phyloP scores from a whole-genome alignment of 148 eudicot genomes.

The Cornus florida region DNA sequence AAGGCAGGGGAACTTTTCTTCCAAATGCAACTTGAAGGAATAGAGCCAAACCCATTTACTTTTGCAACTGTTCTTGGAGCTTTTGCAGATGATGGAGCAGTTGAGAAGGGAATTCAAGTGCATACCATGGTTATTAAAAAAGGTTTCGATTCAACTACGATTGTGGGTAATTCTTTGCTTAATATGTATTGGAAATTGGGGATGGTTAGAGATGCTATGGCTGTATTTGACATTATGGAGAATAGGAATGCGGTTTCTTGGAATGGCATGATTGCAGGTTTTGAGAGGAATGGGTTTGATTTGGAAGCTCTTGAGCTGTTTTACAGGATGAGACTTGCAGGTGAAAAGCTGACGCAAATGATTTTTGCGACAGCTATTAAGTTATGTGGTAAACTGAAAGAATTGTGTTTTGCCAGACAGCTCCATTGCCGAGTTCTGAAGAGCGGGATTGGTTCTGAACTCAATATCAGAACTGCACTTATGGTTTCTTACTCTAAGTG shows the following conservation, averaged over 20 bases:
- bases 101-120: constrained; percentile 59
- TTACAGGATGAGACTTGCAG: constrained; percentile 49
- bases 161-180: constrained; percentile 79
- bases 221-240: constrained; percentile 51
- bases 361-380: constrained; percentile 59
- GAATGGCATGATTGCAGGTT: constrained; percentile 85
- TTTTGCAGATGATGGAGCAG: constrained; percentile 53
- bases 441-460: constrained; percentile 48
- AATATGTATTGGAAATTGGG: constrained; percentile 75
- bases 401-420: constrained; percentile 60
- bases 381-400: constrained; percentile 61
- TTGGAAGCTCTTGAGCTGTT: constrained; percentile 67
- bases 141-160: constrained; percentile 51
- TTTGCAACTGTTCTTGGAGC: constrained; percentile 69
- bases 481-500: constrained; percentile 77
- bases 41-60: constrained; percentile 74
- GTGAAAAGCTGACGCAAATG: constrained; percentile 47
- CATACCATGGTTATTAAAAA: constrained; percentile 66
- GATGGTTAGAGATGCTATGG: constrained; percentile 51
- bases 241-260: constrained; percentile 67
- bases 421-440: constrained; percentile 65
- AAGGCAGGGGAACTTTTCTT: constrained; percentile 46
- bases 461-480: constrained; percentile 66
- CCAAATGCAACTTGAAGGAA: constrained; percentile 54
- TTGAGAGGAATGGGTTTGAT: constrained; percentile 62